phyloP scores from a whole-genome alignment of 495 filamentous ascomycete genomes.

The Polyplosphaeria fusca region DNA sequence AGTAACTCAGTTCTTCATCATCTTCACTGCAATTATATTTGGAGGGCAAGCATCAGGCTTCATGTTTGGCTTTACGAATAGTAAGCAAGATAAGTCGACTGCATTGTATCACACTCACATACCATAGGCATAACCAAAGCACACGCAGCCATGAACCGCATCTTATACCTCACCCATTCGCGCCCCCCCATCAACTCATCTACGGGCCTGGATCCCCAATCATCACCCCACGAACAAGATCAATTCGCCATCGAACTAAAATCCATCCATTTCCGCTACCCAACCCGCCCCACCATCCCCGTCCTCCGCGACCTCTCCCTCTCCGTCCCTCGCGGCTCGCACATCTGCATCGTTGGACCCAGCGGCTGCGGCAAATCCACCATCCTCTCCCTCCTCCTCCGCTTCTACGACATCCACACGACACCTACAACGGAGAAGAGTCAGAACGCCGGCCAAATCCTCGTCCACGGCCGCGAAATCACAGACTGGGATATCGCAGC shows the following conservation, averaged over 20 bases:
- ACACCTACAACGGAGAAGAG: conserved; percentile 47
- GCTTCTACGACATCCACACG: conserved; percentile 34
- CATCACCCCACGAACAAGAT: conserved; percentile 71
- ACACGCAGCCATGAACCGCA: conserved; percentile 55
- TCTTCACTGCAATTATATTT: conserved; percentile 75
- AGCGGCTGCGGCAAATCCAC: conserved; percentile 37
- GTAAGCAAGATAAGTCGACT: neutral
- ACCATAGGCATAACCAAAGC: conserved; percentile 83
- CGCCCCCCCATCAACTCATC: conserved; percentile 70
- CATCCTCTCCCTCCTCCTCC: conserved; percentile 29
- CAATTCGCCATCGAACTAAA: conserved; percentile 23
- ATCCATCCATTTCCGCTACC: conserved; percentile 34
- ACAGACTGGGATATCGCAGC: conserved; percentile 13
- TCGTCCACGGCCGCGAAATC: conserved; percentile 22
- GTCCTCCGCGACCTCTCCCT: conserved; percentile 28
- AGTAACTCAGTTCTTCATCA: conserved; percentile 79
- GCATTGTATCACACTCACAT: conserved; percentile 62
- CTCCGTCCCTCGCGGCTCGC: conserved; percentile 28
- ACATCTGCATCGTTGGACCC: conserved; percentile 34
- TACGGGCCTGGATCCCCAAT: conserved; percentile 58
- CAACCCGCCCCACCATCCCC: conserved; percentile 11
- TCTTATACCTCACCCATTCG: conserved; percentile 42
- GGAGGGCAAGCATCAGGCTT: conserved; percentile 78
- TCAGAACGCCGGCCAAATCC: conserved; percentile 17
- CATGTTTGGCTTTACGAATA: conserved; percentile 58